A percentile compares a stretch with the other conserved stretches of the same genome.
Evolutionary conservation across 1,139 yeast species (phyloP).

Genomic region (Blastobotrys indianensis): DNA sequence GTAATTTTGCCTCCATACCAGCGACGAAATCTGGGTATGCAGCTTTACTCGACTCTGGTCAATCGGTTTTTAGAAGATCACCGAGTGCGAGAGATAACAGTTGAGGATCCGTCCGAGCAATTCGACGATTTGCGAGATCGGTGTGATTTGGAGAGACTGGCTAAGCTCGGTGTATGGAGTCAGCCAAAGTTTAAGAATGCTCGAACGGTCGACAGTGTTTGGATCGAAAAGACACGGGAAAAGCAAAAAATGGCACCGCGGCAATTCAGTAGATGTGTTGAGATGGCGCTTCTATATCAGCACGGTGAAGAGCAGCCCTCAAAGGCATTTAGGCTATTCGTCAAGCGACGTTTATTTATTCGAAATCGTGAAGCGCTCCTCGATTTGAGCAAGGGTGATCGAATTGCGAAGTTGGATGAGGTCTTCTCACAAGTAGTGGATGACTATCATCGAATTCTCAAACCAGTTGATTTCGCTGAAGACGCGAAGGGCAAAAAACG

Average conservation of each 20-base stretch:
- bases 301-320: slow-evolving; percentile 22
- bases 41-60: slow-evolving; percentile 53
- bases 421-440: slow-evolving; percentile 64
- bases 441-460: slow-evolving; percentile 59
- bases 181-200: slow-evolving; percentile 18
- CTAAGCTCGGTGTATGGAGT: slow-evolving; percentile 30
- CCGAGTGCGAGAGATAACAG: slow-evolving; percentile 66
- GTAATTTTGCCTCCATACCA: slow-evolving; percentile 72
- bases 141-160: slow-evolving; percentile 59
- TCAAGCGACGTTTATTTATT: slow-evolving; percentile 65
- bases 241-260: slow-evolving; percentile 63
- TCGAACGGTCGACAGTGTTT: slow-evolving; percentile 33
- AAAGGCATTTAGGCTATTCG: slow-evolving; percentile 48
- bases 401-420: slow-evolving; percentile 64
- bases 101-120: slow-evolving; percentile 92
- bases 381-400: slow-evolving; percentile 56
- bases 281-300: slow-evolving; percentile 59
- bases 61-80: slow-evolving; percentile 50
- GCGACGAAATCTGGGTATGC: slow-evolving; percentile 65
- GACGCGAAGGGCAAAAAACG: slow-evolving; percentile 50
- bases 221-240: slow-evolving; percentile 40
- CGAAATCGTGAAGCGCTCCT: slow-evolving; percentile 74
- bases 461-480: slow-evolving; percentile 55
- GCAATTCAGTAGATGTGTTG: slow-evolving; percentile 71
- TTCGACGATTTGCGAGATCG: slow-evolving; percentile 90